phyloP scores from a whole-genome alignment of 2,329 filamentous ascomycete genomes.

The Bipolaris zeicola region DNA sequence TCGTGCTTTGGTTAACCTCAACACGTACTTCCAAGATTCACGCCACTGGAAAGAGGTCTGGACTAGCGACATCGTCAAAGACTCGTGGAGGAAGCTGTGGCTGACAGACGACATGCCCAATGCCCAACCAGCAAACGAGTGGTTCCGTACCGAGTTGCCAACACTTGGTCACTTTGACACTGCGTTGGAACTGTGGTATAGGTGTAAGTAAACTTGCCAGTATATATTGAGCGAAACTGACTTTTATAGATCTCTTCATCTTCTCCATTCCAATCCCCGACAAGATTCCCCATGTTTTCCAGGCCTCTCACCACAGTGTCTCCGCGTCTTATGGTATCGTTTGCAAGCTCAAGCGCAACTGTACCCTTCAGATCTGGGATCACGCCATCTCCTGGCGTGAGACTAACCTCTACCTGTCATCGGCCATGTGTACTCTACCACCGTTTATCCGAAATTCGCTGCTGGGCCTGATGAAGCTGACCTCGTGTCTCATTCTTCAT shows the following conservation, averaged over 20 bases:
- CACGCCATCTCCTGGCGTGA: constrained; percentile 68
- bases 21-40: constrained; percentile 53
- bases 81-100: constrained; percentile 55
- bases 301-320: constrained; percentile 67
- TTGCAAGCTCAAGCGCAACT: constrained; percentile 65
- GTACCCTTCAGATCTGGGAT: constrained; percentile 67
- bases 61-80: constrained; percentile 54
- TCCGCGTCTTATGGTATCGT: constrained; percentile 66
- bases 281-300: constrained; percentile 64
- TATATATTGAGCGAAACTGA: constrained; percentile 13
- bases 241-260: constrained; percentile 54
- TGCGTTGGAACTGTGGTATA: constrained; percentile 55
- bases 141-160: constrained; percentile 54
- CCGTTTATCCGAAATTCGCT: constrained; percentile 50
- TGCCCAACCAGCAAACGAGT: constrained; percentile 49
- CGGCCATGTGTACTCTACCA: constrained; percentile 49
- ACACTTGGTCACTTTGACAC: constrained; percentile 55
- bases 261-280: constrained; percentile 64
- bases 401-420: constrained; percentile 50
- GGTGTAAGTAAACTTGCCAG: constrained; percentile 37
- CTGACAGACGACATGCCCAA: constrained; percentile 53
- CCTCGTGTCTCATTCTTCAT: constrained; percentile 49
- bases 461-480: constrained; percentile 49
- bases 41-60: constrained; percentile 56
- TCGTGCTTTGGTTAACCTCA: constrained; percentile 50